Percentiles rank a stretch among this genome's conserved stretches.
Conservation (phyloP, 495 filamentous ascomycete genomes). For the Daldinia concentrica region DNA sequence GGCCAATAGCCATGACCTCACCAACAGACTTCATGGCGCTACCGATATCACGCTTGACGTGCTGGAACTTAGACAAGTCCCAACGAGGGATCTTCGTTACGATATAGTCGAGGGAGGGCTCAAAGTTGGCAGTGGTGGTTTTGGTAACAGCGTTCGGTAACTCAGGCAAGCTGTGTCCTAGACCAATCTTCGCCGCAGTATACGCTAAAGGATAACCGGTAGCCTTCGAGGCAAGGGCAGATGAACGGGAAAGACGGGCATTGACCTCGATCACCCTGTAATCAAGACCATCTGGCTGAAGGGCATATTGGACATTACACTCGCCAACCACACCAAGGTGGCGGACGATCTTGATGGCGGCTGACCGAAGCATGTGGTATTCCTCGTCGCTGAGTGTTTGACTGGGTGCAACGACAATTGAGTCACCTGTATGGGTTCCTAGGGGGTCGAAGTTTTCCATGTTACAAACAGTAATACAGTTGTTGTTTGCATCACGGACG, state of each 20-base stretch:
- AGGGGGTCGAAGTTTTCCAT: slow-evolving; percentile 99
- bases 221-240: slow-evolving; percentile 95
- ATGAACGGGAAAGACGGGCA: slow-evolving; percentile 94
- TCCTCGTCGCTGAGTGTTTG: slow-evolving; percentile 97
- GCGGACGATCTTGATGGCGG: slow-evolving; percentile 94
- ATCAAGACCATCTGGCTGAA: slow-evolving; percentile 93
- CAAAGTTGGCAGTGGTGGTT: slow-evolving; percentile 98
- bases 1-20: slow-evolving; percentile 98
- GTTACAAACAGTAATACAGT: slow-evolving; percentile 99
- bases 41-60: slow-evolving; percentile 96
- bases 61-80: slow-evolving; percentile 98
- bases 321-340: slow-evolving; percentile 96
- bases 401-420: slow-evolving; percentile 93
- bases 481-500: slow-evolving; percentile 91
- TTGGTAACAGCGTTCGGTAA: slow-evolving; percentile 97
- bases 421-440: slow-evolving; percentile 96
- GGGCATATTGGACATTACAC: slow-evolving; percentile 97
- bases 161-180: slow-evolving; percentile 93
- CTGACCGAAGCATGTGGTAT: slow-evolving; percentile 97
- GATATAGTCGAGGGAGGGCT: slow-evolving; percentile 95
- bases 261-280: slow-evolving; percentile 99
- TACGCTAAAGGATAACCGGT: slow-evolving; percentile 97
- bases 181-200: slow-evolving; percentile 94
- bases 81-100: slow-evolving; percentile 98
- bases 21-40: slow-evolving; percentile 98